Evolutionary conservation across 805 yeast genomes (phyloP).

Genomic region (Candida bentonensis): DNA sequence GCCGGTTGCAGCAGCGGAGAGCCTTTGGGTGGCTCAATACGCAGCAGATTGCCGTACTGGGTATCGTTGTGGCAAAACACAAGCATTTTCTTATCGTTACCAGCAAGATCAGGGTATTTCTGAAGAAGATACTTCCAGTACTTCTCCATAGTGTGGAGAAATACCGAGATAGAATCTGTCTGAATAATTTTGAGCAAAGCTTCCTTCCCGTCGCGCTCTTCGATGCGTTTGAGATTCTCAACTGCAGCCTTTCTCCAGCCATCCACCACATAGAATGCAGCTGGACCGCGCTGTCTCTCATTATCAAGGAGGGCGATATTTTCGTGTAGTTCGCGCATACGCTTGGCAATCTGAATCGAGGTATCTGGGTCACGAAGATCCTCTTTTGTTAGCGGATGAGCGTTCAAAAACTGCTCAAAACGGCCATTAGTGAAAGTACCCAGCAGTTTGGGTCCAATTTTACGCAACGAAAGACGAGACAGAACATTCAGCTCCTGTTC

Average conservation of each 20-base stretch:
- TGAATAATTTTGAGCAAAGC: slow-evolving; percentile 13
- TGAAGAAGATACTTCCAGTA: slow-evolving; percentile 53
- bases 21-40: slow-evolving; percentile 34
- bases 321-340: slow-evolving; percentile 88
- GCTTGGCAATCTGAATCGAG: slow-evolving; percentile 75
- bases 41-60: slow-evolving; percentile 84
- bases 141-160: slow-evolving; percentile 31
- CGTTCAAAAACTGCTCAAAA: slow-evolving; percentile 83
- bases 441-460: slow-evolving; percentile 76
- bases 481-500: slow-evolving; percentile 62
- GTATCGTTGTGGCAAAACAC: slow-evolving; percentile 94
- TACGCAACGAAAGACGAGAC: slow-evolving; percentile 55
- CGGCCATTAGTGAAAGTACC: slow-evolving; percentile 91
- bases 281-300: slow-evolving; percentile 51
- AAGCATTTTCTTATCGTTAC: slow-evolving; percentile 30
- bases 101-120: slow-evolving; percentile 30
- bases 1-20: slow-evolving; percentile 36
- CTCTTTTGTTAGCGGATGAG: slow-evolving; percentile 56
- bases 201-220: slow-evolving; percentile 15
- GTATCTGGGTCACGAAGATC: slow-evolving; percentile 66
- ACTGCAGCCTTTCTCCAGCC: slow-evolving; percentile 53
- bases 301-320: slow-evolving; percentile 51
- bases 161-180: slow-evolving; percentile 19
- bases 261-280: slow-evolving; percentile 50
- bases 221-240: slow-evolving; percentile 28